A percentile compares a stretch with the other conserved stretches of the same genome.
Evolutionary conservation across 352 stramenopile species (phyloP).

Genomic region (Phytopythium mirpurense): DNA sequence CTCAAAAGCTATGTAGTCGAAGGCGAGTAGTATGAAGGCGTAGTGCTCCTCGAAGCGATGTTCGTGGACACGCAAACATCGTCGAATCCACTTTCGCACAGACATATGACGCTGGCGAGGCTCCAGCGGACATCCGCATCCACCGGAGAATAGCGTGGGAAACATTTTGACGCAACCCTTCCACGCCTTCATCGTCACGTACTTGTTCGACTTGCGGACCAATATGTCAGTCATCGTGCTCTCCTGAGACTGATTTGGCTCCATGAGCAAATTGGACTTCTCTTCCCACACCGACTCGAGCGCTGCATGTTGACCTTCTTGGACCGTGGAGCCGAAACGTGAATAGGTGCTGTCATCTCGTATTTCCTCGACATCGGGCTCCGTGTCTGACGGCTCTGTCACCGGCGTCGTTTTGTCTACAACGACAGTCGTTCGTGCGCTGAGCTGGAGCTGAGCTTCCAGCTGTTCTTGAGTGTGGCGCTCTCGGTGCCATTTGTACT

Average conservation of each 20-base stretch:
- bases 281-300: constrained; percentile 5
- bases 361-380: not conserved
- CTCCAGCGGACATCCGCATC: constrained; percentile 16
- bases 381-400: not conserved
- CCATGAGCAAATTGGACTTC: not conserved
- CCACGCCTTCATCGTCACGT: constrained; percentile 7
- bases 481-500: not conserved
- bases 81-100: constrained; percentile 10
- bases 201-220: constrained; percentile 9
- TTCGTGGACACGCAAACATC: constrained; percentile 10
- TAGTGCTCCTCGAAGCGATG: constrained; percentile 20
- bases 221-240: constrained; percentile 8
- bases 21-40: constrained; percentile 18
- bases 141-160: constrained; percentile 14
- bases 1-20: constrained; percentile 12
- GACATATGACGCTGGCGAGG: constrained; percentile 7
- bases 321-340: constrained; percentile 8
- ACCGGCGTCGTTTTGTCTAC: not conserved
- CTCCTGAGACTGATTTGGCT: not conserved
- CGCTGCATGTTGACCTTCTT: not conserved
- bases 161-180: constrained; percentile 14
- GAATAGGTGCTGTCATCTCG: not conserved
- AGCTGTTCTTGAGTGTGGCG: too few relatives aligned
- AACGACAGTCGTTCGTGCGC: not conserved
- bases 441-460: not conserved